These are phyloP conservation scores for Fabrea salina DNA, from an alignment of 169 alveolate genomes.

Conservation along the genomic window DNA sequence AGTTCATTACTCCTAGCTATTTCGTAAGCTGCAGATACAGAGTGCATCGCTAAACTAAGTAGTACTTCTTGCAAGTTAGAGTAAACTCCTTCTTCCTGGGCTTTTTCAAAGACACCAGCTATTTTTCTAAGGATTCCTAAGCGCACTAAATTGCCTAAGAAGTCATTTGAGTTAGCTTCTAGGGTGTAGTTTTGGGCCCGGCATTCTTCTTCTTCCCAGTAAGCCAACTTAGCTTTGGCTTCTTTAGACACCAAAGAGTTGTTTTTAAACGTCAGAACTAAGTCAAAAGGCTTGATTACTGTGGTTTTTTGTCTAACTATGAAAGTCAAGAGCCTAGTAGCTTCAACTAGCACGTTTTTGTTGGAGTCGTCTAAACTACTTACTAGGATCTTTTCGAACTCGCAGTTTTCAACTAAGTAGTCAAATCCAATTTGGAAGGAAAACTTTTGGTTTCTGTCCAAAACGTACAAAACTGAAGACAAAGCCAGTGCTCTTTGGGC, in stretches of 20 bases:
- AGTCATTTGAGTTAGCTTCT: background rate
- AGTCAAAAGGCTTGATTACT: too few species aligned
- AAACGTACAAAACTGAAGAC: background rate
- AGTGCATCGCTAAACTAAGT: background rate
- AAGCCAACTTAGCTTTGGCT: background rate
- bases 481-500: background rate
- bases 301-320: background rate
- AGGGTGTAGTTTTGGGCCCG: background rate
- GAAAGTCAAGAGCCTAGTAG: background rate
- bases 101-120: background rate
- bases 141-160: background rate
- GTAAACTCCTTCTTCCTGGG: background rate
- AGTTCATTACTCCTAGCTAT: background rate
- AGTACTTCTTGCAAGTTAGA: background rate
- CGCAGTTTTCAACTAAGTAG: constrained; percentile 13
- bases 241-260: background rate
- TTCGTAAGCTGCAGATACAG: background rate
- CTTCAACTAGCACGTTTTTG: background rate
- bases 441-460: background rate
- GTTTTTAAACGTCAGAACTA: too few species aligned
- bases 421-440: background rate
- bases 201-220: constrained; percentile 23
- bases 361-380: background rate
- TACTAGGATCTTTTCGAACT: constrained; percentile 4
- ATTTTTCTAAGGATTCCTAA: background rate